Evolutionary conservation across 2,329 filamentous ascomycete genomes (phyloP), one percentile per base, ranked within the genome.

Genomic region (Emergomyces pasteurianus): DNA sequence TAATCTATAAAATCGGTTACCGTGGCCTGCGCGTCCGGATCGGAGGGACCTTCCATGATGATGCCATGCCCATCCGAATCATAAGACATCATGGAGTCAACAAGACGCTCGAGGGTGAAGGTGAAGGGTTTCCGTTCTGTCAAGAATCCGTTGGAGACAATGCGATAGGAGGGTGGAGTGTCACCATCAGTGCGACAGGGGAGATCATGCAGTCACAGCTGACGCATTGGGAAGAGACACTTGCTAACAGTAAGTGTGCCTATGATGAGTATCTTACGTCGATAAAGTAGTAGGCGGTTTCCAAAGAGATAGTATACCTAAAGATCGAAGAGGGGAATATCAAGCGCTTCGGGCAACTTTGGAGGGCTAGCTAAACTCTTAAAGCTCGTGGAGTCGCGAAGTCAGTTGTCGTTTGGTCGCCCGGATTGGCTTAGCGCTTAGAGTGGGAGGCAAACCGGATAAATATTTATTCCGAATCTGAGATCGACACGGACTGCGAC

Each of bases 1-100:
- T 86, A 87, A 71, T 86, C 83, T 62, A 86, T 81, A 71, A 84
- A 87, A 71, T 87, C 84, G 65, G 83, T 85, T 53, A 87, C 81
- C 31, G 84, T 86, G 40, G 83, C 82, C 69, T 86, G 83, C 61
- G 83, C 82, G 68, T 87, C 84, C 40, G 84, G 84, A 68, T 86
- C 83, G 60, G 80, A 78, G 58, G 79, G 77, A 28, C 77, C 75
- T 64, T 79, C 75, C n/a, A 76, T 66, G 47, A 77, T 74, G 59
- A 78, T 69, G 43, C 74, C 74, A 60, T 73, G 72, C 57, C 76
- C 73, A 64, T 75, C 74, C 43, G 72, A 72, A 58, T 73, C 73
- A 60, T 76, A 74, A 54, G 74, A 71, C 75, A 77, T 77, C 23
- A 65, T 69, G 47, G 65, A 49, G 31, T n/a, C 47, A 16, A 59